Evolutionary conservation across 345 rosid species (phyloP).

Genomic region (Ailanthus altissimus): DNA sequence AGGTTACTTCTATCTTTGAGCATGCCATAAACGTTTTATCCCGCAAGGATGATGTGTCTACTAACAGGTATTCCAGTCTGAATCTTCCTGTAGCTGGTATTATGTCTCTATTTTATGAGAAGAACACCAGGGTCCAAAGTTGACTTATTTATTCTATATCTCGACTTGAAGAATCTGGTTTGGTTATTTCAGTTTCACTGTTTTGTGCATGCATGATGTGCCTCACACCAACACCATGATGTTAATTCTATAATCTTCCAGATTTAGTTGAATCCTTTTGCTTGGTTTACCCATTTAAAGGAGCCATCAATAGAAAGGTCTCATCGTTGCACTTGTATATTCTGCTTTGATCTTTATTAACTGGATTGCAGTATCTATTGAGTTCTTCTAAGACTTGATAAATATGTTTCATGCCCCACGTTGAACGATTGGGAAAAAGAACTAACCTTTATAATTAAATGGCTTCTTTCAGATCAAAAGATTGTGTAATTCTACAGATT

Average conservation of each 20-base stretch:
- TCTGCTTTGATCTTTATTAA: constrained; percentile 1
- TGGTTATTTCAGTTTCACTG: not conserved
- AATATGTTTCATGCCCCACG: not conserved
- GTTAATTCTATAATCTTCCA: not conserved
- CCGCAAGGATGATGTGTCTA: constrained; percentile 69
- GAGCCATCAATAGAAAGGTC: not conserved
- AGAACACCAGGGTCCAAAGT: not conserved
- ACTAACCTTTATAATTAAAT: not conserved
- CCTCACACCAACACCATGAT: not conserved
- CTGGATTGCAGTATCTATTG: not conserved
- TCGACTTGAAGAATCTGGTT: constrained; percentile 2
- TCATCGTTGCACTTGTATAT: not conserved
- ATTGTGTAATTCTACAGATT: not conserved
- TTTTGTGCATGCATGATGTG: not conserved
- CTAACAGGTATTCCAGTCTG: constrained; percentile 45
- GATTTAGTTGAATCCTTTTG: constrained; percentile 1
- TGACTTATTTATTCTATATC: not conserved
- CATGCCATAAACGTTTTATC: constrained; percentile 77
- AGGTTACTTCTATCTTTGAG: constrained; percentile 81
- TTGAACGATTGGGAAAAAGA: not conserved
- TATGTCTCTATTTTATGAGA: not conserved
- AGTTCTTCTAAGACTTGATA: not conserved
- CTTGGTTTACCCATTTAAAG: not conserved
- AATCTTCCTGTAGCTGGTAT: constrained; percentile 1
- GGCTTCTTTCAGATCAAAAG: not conserved